Percentiles rank a stretch among this genome's conserved stretches.
phyloP scores from a whole-genome alignment of 805 yeast genomes.

The Lachancea thermotolerans region DNA sequence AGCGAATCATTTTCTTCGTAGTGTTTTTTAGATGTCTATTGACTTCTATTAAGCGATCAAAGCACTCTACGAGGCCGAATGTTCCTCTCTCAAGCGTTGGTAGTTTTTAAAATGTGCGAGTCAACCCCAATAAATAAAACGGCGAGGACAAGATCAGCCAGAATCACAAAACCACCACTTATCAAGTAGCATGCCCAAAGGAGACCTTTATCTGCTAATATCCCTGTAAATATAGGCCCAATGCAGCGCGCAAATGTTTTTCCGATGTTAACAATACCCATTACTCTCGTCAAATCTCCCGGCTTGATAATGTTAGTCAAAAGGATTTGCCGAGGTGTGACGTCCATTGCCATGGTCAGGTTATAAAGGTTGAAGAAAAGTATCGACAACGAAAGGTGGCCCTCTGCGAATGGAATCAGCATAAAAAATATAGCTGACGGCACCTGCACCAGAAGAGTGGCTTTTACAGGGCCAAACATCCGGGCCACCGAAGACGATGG shows the following conservation, averaged over 20 bases:
- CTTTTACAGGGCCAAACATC: constrained; percentile 67
- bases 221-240: constrained; percentile 78
- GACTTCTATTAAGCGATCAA: no score
- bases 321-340: constrained; percentile 81
- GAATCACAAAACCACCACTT: constrained; percentile 41
- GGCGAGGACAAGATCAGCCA: constrained; percentile 32
- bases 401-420: constrained; percentile 42
- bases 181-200: constrained; percentile 49
- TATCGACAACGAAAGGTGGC: constrained; percentile 39
- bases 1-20: no score
- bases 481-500: constrained; percentile 71
- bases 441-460: constrained; percentile 65
- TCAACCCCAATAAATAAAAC: constrained; percentile 32
- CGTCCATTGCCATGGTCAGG: constrained; percentile 76
- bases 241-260: constrained; percentile 79
- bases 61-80: neutral
- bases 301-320: constrained; percentile 59
- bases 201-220: constrained; percentile 46
- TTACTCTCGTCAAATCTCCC: constrained; percentile 61
- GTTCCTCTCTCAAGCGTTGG: constrained; percentile 1
- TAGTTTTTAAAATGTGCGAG: constrained; percentile 16
- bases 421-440: constrained; percentile 68
- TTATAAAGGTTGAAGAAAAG: constrained; percentile 47
- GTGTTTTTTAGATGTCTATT: no score
- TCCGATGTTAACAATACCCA: constrained; percentile 82